A percentile compares a stretch with the other conserved stretches of the same genome.
phyloP scores from a whole-genome alignment of 2,329 filamentous ascomycete species.

The Lasiodiplodia gonubiensis region DNA sequence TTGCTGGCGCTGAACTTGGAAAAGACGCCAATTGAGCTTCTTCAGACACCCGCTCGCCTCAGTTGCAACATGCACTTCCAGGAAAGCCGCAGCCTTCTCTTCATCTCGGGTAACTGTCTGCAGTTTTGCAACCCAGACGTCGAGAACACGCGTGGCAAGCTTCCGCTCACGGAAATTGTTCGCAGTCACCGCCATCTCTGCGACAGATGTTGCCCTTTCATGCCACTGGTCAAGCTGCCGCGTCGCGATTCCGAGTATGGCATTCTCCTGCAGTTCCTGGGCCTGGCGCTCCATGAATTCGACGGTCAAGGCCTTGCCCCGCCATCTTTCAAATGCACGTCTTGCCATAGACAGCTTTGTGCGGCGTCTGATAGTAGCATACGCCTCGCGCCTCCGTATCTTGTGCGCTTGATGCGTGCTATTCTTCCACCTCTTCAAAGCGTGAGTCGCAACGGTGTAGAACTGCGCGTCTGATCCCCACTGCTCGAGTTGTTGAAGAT shows the following conservation, averaged over 20 bases:
- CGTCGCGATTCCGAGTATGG: conserved; percentile 36
- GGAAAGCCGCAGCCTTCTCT: conserved; percentile 49
- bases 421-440: conserved; percentile 58
- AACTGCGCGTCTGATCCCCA: conserved; percentile 63
- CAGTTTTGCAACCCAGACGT: conserved; percentile 35
- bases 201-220: conserved; percentile 41
- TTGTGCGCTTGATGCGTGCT: conserved; percentile 58
- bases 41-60: conserved; percentile 57
- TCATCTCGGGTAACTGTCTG: conserved; percentile 44
- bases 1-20: conserved; percentile 58
- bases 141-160: conserved; percentile 38
- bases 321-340: conserved; percentile 47
- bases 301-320: conserved; percentile 34
- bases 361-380: conserved; percentile 58
- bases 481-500: conserved; percentile 55
- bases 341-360: conserved; percentile 61
- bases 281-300: conserved; percentile 42
- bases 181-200: conserved; percentile 36
- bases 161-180: conserved; percentile 36
- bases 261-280: conserved; percentile 35
- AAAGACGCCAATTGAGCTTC: conserved; percentile 63
- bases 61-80: conserved; percentile 54
- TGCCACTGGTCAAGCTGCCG: conserved; percentile 52
- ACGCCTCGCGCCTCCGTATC: conserved; percentile 60
- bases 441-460: conserved; percentile 59